phyloP scores from a whole-genome alignment of 2,329 filamentous ascomycete species.

The Cercospora sp. region DNA sequence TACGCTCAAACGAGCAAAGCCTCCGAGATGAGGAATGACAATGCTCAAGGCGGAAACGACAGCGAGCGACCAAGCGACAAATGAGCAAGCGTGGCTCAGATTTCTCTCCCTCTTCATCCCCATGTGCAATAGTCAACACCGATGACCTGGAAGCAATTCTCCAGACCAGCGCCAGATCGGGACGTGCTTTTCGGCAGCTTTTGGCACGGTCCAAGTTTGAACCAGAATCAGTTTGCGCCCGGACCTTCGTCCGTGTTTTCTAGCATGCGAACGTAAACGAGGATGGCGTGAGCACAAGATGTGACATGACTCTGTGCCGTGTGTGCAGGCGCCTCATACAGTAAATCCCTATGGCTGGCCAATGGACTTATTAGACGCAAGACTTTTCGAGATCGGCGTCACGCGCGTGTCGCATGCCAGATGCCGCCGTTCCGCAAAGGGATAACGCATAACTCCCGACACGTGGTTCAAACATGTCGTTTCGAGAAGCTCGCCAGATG shows the following conservation, averaged over 20 bases:
- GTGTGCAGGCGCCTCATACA: not conserved
- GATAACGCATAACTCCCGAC: not conserved
- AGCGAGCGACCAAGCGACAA: not conserved
- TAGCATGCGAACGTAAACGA: not conserved
- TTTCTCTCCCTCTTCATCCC: not conserved
- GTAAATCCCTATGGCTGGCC: not conserved
- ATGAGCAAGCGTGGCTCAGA: not conserved
- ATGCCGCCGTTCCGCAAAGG: not conserved
- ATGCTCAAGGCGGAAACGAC: not conserved
- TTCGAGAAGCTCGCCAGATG: not conserved
- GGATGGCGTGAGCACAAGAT: not conserved
- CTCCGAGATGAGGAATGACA: not conserved
- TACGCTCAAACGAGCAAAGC: not conserved
- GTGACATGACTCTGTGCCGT: not conserved
- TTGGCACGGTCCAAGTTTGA: not conserved
- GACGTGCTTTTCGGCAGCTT: not conserved
- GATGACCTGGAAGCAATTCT: not conserved
- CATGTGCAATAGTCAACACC: no score
- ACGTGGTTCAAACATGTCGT: not conserved
- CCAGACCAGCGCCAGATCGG: not conserved
- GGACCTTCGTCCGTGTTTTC: not conserved
- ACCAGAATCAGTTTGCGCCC: no score
- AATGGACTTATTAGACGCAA: not conserved
- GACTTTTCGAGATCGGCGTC: not conserved
- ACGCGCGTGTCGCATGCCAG: not conserved